Evolutionary conservation across 2,329 filamentous ascomycete genomes (phyloP).

Genomic region (Ascochyta koolunga): DNA sequence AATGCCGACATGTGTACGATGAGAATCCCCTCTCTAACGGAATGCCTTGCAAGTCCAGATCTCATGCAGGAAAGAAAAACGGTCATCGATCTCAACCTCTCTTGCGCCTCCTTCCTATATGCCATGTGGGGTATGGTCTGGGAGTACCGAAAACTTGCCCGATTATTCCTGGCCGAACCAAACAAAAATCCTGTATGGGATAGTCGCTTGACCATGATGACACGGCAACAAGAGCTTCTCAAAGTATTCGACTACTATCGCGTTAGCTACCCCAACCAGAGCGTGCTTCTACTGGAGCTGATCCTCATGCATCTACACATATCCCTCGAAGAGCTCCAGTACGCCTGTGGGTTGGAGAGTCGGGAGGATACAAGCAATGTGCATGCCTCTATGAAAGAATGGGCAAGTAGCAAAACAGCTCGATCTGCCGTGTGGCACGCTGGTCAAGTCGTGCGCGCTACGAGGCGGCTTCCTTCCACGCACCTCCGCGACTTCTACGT

Average conservation of each 20-base stretch:
- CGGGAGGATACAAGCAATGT: neutral
- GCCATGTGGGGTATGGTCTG: neutral
- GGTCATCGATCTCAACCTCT: neutral
- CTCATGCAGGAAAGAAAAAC: neutral
- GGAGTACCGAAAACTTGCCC: neutral
- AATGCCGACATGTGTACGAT: neutral
- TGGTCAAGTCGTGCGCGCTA: constrained; percentile 45
- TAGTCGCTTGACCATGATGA: neutral
- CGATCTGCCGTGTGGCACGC: neutral
- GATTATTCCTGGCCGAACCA: neutral
- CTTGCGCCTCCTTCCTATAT: neutral
- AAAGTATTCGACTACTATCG: neutral
- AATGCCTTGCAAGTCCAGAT: neutral
- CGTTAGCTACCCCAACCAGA: neutral
- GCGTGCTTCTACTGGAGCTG: neutral
- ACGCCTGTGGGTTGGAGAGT: neutral
- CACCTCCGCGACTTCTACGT: constrained; percentile 66
- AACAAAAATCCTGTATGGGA: neutral
- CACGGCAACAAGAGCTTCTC: neutral
- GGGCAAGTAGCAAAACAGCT: neutral
- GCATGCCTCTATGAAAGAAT: neutral
- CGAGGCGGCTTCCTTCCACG: constrained; percentile 24
- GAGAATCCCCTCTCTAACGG: neutral
- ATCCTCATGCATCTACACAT: neutral
- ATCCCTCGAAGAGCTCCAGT: neutral